phyloP scores from a whole-genome alignment of 2,329 filamentous ascomycete genomes.

The Venturia oleaginea region DNA sequence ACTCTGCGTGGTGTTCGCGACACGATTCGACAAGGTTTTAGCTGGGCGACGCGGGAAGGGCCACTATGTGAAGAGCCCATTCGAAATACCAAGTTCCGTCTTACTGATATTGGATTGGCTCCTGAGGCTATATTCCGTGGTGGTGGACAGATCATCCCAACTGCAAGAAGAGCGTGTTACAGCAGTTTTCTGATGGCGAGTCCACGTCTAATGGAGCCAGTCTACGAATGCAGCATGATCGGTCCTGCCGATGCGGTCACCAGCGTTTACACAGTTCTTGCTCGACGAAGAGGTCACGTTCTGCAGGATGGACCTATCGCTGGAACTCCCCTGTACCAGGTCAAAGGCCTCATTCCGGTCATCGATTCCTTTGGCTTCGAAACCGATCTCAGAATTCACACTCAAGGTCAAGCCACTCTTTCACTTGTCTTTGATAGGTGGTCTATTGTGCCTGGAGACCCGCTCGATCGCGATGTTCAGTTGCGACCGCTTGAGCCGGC shows the following conservation, averaged over 20 bases:
- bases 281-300: slow-evolving; percentile 82
- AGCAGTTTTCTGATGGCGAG: slow-evolving; percentile 95
- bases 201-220: slow-evolving; percentile 90
- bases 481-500: slow-evolving; percentile 81
- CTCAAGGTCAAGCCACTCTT: slow-evolving; percentile 68
- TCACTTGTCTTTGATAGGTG: slow-evolving; percentile 92
- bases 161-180: slow-evolving; percentile 84
- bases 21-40: slow-evolving; percentile 90
- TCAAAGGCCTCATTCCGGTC: slow-evolving; percentile 84
- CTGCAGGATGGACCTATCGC: slow-evolving; percentile 89
- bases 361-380: slow-evolving; percentile 98
- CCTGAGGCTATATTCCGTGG: slow-evolving; percentile 89
- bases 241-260: slow-evolving; percentile 83
- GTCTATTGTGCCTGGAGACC: slow-evolving; percentile 92
- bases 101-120: slow-evolving; percentile 82
- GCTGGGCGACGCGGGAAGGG: slow-evolving; percentile 91
- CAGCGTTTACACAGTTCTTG: slow-evolving; percentile 84
- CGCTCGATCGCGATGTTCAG: slow-evolving; percentile 77
- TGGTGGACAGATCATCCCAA: slow-evolving; percentile 95
- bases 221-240: slow-evolving; percentile 88
- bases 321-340: slow-evolving; percentile 86
- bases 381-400: slow-evolving; percentile 63
- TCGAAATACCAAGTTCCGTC: slow-evolving; percentile 93
- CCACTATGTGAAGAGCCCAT: slow-evolving; percentile 98
- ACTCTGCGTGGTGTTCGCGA: slow-evolving; percentile 79